These are phyloP conservation scores for Pseudozyma flocculosa DNA, from an alignment of 1,284 basidiomycete genomes.

Conservation along the genomic window DNA sequence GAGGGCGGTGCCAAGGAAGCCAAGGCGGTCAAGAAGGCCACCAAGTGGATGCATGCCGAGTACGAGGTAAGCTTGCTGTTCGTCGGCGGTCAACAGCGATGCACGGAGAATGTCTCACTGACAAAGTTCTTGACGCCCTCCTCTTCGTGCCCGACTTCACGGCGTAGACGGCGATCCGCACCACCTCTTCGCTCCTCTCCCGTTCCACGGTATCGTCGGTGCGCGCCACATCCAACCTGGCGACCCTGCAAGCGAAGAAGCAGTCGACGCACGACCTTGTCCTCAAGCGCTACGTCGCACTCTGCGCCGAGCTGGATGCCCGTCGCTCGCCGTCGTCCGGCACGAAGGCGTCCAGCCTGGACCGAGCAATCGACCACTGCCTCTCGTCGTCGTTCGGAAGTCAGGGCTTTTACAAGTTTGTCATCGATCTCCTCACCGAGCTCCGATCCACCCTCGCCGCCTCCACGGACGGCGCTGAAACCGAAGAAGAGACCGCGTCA, in stretches of 20 bases:
- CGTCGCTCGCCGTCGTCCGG: background rate
- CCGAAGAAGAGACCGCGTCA: no score
- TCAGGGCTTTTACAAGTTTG: background rate
- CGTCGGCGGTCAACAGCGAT: no score
- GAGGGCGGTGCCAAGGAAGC: slow-evolving; percentile 4
- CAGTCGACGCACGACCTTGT: slow-evolving; percentile 26
- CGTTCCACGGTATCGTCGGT: background rate
- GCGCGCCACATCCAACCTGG: background rate
- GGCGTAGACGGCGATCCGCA: background rate
- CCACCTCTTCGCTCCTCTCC: background rate
- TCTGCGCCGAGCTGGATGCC: slow-evolving; percentile 8
- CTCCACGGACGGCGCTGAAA: no score
- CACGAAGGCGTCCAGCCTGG: background rate
- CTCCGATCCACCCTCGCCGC: background rate
- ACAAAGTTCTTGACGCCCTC: background rate
- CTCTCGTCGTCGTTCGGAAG: background rate
- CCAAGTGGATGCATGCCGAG: background rate
- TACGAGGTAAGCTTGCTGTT: slow-evolving; percentile 1
- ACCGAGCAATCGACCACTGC: background rate
- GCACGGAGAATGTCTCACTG: no score
- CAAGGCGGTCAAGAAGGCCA: slow-evolving; percentile 1
- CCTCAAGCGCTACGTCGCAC: slow-evolving; percentile 20
- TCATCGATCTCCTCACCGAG: background rate
- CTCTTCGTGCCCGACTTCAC: background rate
- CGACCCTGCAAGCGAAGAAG: slow-evolving; percentile 8